Evolutionary conservation across 495 filamentous ascomycete genomes (phyloP), one percentile per base, ranked within the genome.

Genomic region (Hypoxylon lenormandii): DNA sequence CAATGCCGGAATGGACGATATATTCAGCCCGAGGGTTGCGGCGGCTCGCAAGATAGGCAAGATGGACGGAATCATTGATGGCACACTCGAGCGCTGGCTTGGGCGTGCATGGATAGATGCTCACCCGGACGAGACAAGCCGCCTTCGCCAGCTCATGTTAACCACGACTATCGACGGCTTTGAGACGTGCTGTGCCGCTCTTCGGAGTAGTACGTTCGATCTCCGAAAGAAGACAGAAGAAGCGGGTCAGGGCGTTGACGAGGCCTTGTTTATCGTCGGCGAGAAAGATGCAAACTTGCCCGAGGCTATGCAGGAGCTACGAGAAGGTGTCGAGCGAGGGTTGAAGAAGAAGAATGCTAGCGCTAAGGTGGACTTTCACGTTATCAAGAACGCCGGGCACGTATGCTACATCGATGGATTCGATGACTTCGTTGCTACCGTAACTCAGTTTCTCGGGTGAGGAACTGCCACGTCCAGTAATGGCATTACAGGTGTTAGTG

Each of bases 81-180:
- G 58, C 15, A 78, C 76, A 15, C 45, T 75, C 37, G 69, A 70
- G 15, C 72, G 76, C 15, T 80, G 77, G 78, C 76, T 78, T 42
- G 64, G 71, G 12, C 46, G 62, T 13, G 63, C 56, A 5, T 78
- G 75, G 76, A 54, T 76, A 18, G 62, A 63, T 21, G 55, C 69
- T 13, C 68, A 79, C 54, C 61, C 71, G 11, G 68, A 72, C 2
- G 76, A 78, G 62, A 49, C 73, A 5, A 48, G 43, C n/a, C 67
- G 75, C 12, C 49, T 77, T 40, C 69, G 65, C 15, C 19, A 40
- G 12, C 13, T 71, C 15, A 80, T 80, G 76, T 22, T 40, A 6
- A 42, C 28, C 22, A 78, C 78, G 33, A 76, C 55, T 38, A 45
- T 77, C 36, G 73, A 75, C 40, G 76, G 76, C 19, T 76, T 76